Evolutionary conservation across 2,329 filamentous ascomycete species (phyloP).

Genomic region (Talaromyces pinophilus): DNA sequence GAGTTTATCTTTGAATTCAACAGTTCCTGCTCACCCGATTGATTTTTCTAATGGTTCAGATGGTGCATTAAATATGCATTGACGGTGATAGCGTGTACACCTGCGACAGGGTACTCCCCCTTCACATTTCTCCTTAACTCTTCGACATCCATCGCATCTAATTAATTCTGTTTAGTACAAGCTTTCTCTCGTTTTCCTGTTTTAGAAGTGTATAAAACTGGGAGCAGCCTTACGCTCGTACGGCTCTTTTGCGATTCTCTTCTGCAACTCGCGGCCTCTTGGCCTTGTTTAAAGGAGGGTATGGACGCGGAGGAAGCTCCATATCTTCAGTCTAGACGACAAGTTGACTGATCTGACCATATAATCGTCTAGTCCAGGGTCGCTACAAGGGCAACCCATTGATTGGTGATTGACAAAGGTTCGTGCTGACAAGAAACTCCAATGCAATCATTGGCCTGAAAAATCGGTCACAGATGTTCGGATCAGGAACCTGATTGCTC

Average conservation of each 20-base stretch:
- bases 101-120: conserved; percentile 57
- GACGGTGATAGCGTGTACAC: conserved; percentile 54
- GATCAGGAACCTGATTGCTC: not conserved
- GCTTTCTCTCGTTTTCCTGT: not conserved
- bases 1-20: not conserved
- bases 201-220: not conserved
- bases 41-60: conserved; percentile 37
- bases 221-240: conserved; percentile 38
- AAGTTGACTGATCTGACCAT: not conserved
- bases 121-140: conserved; percentile 60
- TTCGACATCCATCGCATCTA: conserved; percentile 58
- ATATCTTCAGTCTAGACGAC: conserved; percentile 7
- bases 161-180: not conserved
- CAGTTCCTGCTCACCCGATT: conserved; percentile 28
- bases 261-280: conserved; percentile 45
- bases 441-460: not conserved
- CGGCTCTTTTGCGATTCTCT: conserved; percentile 45
- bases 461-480: not conserved
- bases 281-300: conserved; percentile 17
- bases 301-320: conserved; percentile 14
- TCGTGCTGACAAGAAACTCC: not conserved
- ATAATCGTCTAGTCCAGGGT: not conserved
- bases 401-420: not conserved
- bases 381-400: not conserved
- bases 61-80: conserved; percentile 52